phyloP scores from a whole-genome alignment of 2,329 filamentous ascomycete species.

The Ophiocordyceps robertsii region DNA sequence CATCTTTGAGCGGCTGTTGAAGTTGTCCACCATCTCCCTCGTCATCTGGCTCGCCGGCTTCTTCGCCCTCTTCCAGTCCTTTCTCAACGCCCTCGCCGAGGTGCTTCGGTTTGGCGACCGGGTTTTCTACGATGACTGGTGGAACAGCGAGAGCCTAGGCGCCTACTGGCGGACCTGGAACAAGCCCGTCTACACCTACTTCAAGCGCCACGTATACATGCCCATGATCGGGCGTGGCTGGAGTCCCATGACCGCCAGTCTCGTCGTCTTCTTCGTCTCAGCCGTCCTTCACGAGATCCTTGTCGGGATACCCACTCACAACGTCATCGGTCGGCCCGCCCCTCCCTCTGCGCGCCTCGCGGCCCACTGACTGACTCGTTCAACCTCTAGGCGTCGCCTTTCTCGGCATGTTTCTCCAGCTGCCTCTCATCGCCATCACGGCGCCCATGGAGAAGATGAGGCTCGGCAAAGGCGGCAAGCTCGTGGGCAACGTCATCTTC shows the following conservation, averaged over 20 bases:
- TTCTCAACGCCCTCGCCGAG: slow-evolving; percentile 83
- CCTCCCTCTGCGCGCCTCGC: background rate
- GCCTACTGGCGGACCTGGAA: slow-evolving; percentile 96
- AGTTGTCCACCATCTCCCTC: slow-evolving; percentile 86
- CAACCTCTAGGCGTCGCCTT: slow-evolving; percentile 67
- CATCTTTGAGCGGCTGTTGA: slow-evolving; percentile 82
- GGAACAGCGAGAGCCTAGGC: slow-evolving; percentile 80
- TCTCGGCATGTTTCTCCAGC: slow-evolving; percentile 82
- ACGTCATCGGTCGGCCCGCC: slow-evolving; percentile 56
- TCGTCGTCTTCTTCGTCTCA: slow-evolving; percentile 77
- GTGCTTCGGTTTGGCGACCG: slow-evolving; percentile 82
- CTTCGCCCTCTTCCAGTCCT: slow-evolving; percentile 90
- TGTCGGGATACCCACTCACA: slow-evolving; percentile 89
- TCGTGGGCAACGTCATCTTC: slow-evolving; percentile 86
- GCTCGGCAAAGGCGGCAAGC: slow-evolving; percentile 53
- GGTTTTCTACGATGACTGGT: slow-evolving; percentile 96
- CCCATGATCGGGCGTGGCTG: slow-evolving; percentile 79
- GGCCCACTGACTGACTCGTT: slow-evolving; percentile 4
- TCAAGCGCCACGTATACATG: slow-evolving; percentile 86
- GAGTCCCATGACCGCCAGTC: slow-evolving; percentile 54
- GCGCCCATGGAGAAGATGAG: slow-evolving; percentile 67
- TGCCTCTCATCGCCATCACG: slow-evolving; percentile 76
- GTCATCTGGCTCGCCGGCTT: slow-evolving; percentile 97
- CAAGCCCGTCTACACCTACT: slow-evolving; percentile 92
- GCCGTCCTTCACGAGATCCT: slow-evolving; percentile 84